Evolutionary conservation across 1,284 basidiomycete genomes (phyloP), one percentile per base, ranked within the genome.

Genomic region (Cryptococcus deneoformans): DNA sequence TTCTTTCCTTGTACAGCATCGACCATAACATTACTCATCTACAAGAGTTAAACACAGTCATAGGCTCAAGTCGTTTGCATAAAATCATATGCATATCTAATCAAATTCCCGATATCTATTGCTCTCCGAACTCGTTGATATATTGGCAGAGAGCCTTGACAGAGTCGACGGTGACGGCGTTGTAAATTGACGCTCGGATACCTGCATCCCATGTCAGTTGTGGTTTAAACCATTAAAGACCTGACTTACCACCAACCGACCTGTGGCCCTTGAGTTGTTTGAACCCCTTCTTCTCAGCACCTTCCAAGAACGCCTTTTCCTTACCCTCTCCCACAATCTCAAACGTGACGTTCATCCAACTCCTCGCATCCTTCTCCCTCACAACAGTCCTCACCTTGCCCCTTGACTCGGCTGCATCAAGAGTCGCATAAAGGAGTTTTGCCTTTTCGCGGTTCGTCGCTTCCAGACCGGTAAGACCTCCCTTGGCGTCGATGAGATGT

Each of bases 301-400:
- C 90, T 14, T 83, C 81, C 62, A 96, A 75, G 74, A 95, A 96
- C 62, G 79, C 78, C 68, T 84, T 84, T 75, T 94, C 82, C 37
- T 85, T 10, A 82, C 88, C 52, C 82, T 75, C 87, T 47, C 84
- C 86, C 12, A 84, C 68, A 35, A 92, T 80, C 57, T 86, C 84
- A 77, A 95, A 97, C 0, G 90, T 88, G 11, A 91, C 83, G 73
- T 98, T 98, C 92, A 96, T 96, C 86, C 89, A 89, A 77, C 90
- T 93, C 53, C 87, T 83, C 46, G 87, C 86, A 2, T 84, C 86
- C 52, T 71, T 67, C 63, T 85, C 82, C 66, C 83, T 80, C 11
- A 92, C 90, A 69, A 87, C 87, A 44, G 82, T 73, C 63, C 79
- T 83, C 65, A 90, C 83, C 49, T 88, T 76, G 0, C 89, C 89